phyloP scores from a whole-genome alignment of 805 yeast species.

The Zygosaccharomyces siamensis region DNA sequence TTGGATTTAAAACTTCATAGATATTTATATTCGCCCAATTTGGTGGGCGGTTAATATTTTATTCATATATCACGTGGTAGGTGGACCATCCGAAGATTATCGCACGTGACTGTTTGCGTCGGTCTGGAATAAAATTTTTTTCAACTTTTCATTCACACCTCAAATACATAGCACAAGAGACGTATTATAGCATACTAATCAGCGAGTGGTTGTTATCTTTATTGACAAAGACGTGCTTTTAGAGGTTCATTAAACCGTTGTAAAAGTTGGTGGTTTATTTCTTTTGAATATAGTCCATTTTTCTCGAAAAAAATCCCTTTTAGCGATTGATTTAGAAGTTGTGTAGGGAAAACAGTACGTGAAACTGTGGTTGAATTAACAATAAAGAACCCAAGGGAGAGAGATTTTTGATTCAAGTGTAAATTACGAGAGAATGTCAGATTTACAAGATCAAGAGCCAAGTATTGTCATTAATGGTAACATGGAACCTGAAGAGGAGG shows the following conservation, averaged over 20 bases:
- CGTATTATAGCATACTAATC: neutral
- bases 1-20: neutral
- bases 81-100: no score
- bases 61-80: neutral
- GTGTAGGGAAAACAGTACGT: neutral
- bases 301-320: neutral
- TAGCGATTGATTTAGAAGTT: neutral
- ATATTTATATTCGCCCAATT: neutral
- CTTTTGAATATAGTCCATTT: neutral
- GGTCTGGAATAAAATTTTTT: neutral
- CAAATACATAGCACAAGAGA: neutral
- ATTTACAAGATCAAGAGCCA: slow-evolving; percentile 80
- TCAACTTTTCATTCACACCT: neutral
- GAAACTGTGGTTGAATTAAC: neutral
- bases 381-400: neutral
- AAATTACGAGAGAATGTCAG: slow-evolving; percentile 47
- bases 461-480: slow-evolving; percentile 72
- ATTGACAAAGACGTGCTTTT: neutral
- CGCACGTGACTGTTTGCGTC: neutral
- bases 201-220: neutral
- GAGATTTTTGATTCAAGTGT: neutral
- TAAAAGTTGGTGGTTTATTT: slow-evolving; percentile 1
- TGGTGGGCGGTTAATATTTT: neutral
- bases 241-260: neutral
- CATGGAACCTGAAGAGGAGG: slow-evolving; percentile 35